Evolutionary conservation across 768 basidiomycete genomes (phyloP).

Genomic region (Guyanaporus albipodus): DNA sequence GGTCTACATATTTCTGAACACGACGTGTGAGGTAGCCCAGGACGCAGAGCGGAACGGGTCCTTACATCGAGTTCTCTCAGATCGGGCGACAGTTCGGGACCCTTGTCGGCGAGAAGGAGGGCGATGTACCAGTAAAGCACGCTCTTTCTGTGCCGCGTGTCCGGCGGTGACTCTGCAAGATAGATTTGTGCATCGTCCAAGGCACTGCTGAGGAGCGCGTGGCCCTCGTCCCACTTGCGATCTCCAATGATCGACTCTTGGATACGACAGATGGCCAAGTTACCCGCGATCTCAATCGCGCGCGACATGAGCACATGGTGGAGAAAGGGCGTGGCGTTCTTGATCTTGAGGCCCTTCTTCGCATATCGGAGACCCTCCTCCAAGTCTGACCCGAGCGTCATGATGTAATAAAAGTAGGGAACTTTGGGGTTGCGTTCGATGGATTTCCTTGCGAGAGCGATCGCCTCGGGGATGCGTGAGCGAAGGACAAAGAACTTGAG

Average conservation of each 20-base stretch:
- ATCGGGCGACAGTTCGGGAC: constrained; percentile 45
- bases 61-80: constrained; percentile 50
- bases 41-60: not conserved
- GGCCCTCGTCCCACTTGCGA: constrained; percentile 53
- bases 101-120: constrained; percentile 48
- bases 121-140: constrained; percentile 58
- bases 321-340: constrained; percentile 50
- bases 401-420: constrained; percentile 63
- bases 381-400: constrained; percentile 46
- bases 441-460: constrained; percentile 42
- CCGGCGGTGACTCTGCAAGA: constrained; percentile 54
- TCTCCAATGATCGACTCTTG: constrained; percentile 41
- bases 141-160: constrained; percentile 56
- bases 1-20: constrained; percentile 37
- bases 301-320: constrained; percentile 55
- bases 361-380: constrained; percentile 54
- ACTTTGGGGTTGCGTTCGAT: constrained; percentile 54
- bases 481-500: constrained; percentile 56
- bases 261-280: constrained; percentile 49
- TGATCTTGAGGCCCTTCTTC: constrained; percentile 64
- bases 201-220: constrained; percentile 57
- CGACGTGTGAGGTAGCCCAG: not conserved
- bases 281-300: constrained; percentile 57
- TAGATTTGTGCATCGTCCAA: constrained; percentile 57
- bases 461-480: constrained; percentile 45